Percentiles rank a stretch among this genome's conserved stretches.
These are phyloP conservation scores for Macrophomina tecta DNA, from an alignment of 2,329 filamentous ascomycete species.

Conservation along the genomic window DNA sequence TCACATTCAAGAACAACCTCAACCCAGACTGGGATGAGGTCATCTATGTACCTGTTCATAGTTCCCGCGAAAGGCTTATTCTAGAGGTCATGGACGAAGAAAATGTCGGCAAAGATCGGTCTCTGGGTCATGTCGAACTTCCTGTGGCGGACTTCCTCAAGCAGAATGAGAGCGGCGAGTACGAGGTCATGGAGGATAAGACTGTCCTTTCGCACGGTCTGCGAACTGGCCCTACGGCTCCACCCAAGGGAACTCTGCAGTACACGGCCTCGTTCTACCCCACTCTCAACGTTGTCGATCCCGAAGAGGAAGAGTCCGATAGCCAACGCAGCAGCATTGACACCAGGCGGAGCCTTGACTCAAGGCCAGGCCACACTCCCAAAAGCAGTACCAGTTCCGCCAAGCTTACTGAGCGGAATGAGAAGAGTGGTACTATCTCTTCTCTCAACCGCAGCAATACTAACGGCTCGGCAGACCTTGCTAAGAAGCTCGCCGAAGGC, in stretches of 20 bases:
- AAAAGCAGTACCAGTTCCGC: constrained; percentile 23
- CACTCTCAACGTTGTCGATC: constrained; percentile 83
- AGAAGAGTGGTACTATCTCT: constrained; percentile 50
- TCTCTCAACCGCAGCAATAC: constrained; percentile 45
- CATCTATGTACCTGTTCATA: constrained; percentile 90
- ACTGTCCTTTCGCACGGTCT: constrained; percentile 70
- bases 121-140: constrained; percentile 81
- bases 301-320: constrained; percentile 72
- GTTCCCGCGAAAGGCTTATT: constrained; percentile 78
- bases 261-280: constrained; percentile 92
- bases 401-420: constrained; percentile 29
- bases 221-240: constrained; percentile 73
- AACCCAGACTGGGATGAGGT: constrained; percentile 97
- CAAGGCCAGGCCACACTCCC: constrained; percentile 26
- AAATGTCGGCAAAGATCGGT: constrained; percentile 87
- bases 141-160: constrained; percentile 77
- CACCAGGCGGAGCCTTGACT: constrained; percentile 28
- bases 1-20: constrained; percentile 94
- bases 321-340: constrained; percentile 30
- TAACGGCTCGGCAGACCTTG: constrained; percentile 47
- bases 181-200: constrained; percentile 78
- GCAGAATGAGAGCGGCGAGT: constrained; percentile 81
- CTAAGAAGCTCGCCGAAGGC: constrained; percentile 54
- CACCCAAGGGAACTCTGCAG: constrained; percentile 78
- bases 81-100: constrained; percentile 98